phyloP scores from a whole-genome alignment of 2,329 filamentous ascomycete species.

The Paecilomyces formosus region DNA sequence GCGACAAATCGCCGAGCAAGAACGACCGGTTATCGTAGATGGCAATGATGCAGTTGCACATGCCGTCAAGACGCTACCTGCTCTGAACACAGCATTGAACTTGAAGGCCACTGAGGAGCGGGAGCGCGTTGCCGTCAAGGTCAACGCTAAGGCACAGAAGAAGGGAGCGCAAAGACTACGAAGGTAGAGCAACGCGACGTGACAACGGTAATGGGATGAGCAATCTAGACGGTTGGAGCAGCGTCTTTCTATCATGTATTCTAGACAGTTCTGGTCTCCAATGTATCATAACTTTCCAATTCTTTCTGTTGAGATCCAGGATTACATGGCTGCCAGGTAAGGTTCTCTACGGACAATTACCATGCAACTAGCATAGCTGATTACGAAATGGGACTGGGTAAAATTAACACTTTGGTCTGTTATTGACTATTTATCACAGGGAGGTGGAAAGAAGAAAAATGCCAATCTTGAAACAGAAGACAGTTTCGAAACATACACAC shows the following conservation, averaged over 20 bases:
- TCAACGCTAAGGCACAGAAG: slow-evolving; percentile 13
- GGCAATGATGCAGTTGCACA: slow-evolving; percentile 32
- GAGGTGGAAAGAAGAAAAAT: not conserved
- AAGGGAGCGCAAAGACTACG: slow-evolving; percentile 3
- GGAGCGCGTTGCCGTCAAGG: slow-evolving; percentile 19
- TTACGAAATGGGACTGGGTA: not conserved
- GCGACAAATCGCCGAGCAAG: slow-evolving; percentile 48
- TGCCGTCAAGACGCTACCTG: slow-evolving; percentile 23
- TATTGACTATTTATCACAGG: not conserved
- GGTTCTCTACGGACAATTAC: not conserved
- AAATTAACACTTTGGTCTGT: not conserved
- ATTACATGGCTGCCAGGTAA: not conserved
- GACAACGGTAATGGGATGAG: not conserved
- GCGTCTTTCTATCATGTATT: not conserved
- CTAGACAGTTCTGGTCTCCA: not conserved
- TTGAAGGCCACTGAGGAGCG: slow-evolving; percentile 16
- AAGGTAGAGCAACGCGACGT: not conserved
- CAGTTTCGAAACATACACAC: not conserved
- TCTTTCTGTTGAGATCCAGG: not conserved
- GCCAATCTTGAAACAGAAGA: not conserved
- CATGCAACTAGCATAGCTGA: not conserved
- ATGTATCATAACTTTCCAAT: not conserved
- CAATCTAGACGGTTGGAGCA: not conserved
- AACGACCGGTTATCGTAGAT: slow-evolving; percentile 51
- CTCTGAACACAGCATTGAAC: slow-evolving; percentile 22